Evolutionary conservation across 2,329 filamentous ascomycete species (phyloP).

Genomic region (Stachybotrys chlorohalonatus): DNA sequence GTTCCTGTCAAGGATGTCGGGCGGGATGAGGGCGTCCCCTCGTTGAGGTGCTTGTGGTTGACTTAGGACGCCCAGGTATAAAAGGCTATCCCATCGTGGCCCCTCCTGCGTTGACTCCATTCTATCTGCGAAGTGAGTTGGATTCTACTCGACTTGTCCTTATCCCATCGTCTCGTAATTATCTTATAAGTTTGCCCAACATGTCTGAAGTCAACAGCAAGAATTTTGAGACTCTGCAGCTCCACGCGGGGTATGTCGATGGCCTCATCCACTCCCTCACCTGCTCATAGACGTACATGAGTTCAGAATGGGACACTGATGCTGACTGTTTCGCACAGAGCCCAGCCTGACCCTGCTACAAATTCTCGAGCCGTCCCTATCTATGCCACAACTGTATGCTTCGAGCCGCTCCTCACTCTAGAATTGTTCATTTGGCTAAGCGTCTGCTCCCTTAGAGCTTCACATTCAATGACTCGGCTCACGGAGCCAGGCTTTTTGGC

Average conservation of each 20-base stretch:
- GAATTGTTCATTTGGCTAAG: background rate
- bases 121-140: background rate
- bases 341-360: slow-evolving; percentile 70
- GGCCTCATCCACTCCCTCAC: slow-evolving; percentile 1
- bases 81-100: background rate
- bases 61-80: background rate
- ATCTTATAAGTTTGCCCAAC: slow-evolving; percentile 11
- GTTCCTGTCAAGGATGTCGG: background rate
- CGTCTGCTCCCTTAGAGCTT: slow-evolving; percentile 51
- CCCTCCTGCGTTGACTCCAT: background rate
- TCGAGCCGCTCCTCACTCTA: background rate
- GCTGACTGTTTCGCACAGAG: slow-evolving; percentile 36
- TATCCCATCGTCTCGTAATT: background rate
- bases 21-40: background rate
- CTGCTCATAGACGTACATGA: background rate
- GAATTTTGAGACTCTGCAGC: slow-evolving; percentile 77
- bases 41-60: background rate
- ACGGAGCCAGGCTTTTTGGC: slow-evolving; percentile 88
- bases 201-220: slow-evolving; percentile 37
- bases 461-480: slow-evolving; percentile 91
- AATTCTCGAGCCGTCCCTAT: slow-evolving; percentile 90
- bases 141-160: background rate
- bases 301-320: background rate
- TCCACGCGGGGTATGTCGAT: slow-evolving; percentile 67
- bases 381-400: slow-evolving; percentile 70